Conservation (phyloP, 2,329 filamentous ascomycete genomes). For the Fusarium algeriense region DNA sequence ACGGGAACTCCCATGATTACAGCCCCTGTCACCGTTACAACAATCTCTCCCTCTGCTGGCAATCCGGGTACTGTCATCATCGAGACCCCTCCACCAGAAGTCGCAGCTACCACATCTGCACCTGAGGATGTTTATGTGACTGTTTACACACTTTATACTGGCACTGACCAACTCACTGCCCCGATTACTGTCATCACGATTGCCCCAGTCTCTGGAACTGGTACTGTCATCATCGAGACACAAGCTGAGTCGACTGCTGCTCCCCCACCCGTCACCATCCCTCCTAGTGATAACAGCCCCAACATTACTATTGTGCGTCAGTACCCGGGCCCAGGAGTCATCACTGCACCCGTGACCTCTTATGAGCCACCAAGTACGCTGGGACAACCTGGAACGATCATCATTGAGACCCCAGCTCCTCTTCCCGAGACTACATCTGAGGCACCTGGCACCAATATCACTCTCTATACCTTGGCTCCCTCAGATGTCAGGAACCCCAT, state of each 20-base stretch:
- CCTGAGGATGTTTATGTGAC: slow-evolving; percentile 21
- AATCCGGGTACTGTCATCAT: slow-evolving; percentile 35
- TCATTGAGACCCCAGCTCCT: slow-evolving; percentile 29
- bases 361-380: slow-evolving; percentile 23
- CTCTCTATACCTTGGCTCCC: slow-evolving; percentile 26
- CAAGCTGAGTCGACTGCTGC: slow-evolving; percentile 6
- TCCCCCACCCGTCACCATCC: slow-evolving; percentile 18
- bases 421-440: slow-evolving; percentile 3
- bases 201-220: slow-evolving; percentile 26
- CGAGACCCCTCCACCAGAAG: slow-evolving; percentile 16
- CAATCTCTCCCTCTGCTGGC: slow-evolving; percentile 7
- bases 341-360: slow-evolving; percentile 26
- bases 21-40: slow-evolving; percentile 27
- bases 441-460: slow-evolving; percentile 16
- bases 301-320: slow-evolving; percentile 29
- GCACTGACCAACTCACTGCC: slow-evolving; percentile 14
- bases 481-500: slow-evolving; percentile 6
- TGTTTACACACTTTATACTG: slow-evolving; percentile 25
- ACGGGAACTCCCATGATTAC: slow-evolving; percentile 27
- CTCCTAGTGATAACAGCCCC: slow-evolving; percentile 19
- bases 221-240: slow-evolving; percentile 34
- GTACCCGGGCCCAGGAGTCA: slow-evolving; percentile 24
- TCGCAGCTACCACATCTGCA: neutral
- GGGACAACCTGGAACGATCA: slow-evolving; percentile 25
- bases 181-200: slow-evolving; percentile 26